Evolutionary conservation across 257 asterid genomes (phyloP).

Genomic region (Parsonsia alboflavescens): DNA sequence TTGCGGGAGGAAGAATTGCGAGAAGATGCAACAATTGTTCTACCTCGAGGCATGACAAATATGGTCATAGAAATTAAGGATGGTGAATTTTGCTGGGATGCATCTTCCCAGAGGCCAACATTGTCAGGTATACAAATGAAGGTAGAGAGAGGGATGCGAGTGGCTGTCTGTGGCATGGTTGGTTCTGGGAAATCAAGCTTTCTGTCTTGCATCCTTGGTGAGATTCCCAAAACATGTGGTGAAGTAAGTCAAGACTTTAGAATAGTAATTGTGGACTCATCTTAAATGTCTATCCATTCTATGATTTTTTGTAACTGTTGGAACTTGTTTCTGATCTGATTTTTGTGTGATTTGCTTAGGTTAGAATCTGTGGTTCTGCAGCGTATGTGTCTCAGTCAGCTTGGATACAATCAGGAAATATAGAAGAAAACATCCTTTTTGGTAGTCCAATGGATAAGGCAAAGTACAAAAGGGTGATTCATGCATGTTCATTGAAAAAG

Average conservation of each 20-base stretch:
- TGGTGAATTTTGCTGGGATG: conserved; percentile 62
- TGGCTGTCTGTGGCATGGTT: conserved; percentile 74
- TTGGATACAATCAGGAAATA: conserved; percentile 97
- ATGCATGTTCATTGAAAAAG: conserved; percentile 87
- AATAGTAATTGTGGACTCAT: background rate
- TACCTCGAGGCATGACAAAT: conserved; percentile 44
- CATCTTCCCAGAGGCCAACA: conserved; percentile 38
- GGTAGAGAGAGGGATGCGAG: conserved; percentile 64
- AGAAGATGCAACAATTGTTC: conserved; percentile 48
- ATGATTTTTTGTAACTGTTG: conserved; percentile 8
- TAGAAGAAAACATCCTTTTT: conserved; percentile 86
- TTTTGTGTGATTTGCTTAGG: conserved; percentile 47
- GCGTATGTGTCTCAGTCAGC: conserved; percentile 97
- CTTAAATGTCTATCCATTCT: background rate
- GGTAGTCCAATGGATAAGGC: conserved; percentile 97
- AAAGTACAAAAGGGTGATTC: conserved; percentile 77
- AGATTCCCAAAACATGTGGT: conserved; percentile 64
- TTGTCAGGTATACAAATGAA: conserved; percentile 44
- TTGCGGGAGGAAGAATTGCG: conserved; percentile 57
- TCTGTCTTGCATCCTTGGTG: conserved; percentile 74
- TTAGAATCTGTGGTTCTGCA: conserved; percentile 73
- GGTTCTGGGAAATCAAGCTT: conserved; percentile 79
- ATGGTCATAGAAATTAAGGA: conserved; percentile 56
- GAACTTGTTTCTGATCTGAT: conserved; percentile 16
- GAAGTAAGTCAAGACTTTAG: conserved; percentile 47